A percentile compares a stretch with the other conserved stretches of the same genome.
Conservation (phyloP, 805 yeast species). For the Saturnispora gosingensis region DNA sequence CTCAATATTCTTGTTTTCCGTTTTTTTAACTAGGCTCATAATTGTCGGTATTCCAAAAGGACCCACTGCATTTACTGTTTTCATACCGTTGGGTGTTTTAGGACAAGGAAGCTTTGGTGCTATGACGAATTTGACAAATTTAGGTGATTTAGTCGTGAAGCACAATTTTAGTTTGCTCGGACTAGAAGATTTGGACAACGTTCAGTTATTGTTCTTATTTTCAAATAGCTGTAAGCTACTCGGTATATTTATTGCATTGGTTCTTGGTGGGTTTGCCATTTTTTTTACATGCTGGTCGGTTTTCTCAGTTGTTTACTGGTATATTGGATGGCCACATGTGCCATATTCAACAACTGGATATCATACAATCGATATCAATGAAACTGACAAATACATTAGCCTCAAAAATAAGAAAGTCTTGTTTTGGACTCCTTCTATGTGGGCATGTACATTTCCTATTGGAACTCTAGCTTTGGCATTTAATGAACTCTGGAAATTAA, state of each 20-base stretch:
- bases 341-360: neutral
- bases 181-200: neutral
- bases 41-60: conserved; percentile 52
- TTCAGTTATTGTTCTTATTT: neutral
- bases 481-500: conserved; percentile 38
- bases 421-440: conserved; percentile 45
- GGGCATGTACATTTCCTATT: conserved; percentile 87
- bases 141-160: conserved; percentile 12
- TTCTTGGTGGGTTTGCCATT: conserved; percentile 26
- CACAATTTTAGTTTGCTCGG: conserved; percentile 4
- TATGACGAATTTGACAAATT: conserved; percentile 22
- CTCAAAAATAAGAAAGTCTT: conserved; percentile 14
- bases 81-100: conserved; percentile 72
- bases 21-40: conserved; percentile 53
- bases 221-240: conserved; percentile 5
- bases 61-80: conserved; percentile 48
- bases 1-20: conserved; percentile 35
- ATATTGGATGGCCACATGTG: conserved; percentile 12
- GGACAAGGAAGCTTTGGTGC: conserved; percentile 81
- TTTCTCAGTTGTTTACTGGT: conserved; percentile 11
- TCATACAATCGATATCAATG: conserved; percentile 24
- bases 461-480: conserved; percentile 71
- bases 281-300: conserved; percentile 30
- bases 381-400: conserved; percentile 28
- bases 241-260: conserved; percentile 18